Conservation (phyloP, 2,329 filamentous ascomycete genomes). For the Chlorencoelia australis region DNA sequence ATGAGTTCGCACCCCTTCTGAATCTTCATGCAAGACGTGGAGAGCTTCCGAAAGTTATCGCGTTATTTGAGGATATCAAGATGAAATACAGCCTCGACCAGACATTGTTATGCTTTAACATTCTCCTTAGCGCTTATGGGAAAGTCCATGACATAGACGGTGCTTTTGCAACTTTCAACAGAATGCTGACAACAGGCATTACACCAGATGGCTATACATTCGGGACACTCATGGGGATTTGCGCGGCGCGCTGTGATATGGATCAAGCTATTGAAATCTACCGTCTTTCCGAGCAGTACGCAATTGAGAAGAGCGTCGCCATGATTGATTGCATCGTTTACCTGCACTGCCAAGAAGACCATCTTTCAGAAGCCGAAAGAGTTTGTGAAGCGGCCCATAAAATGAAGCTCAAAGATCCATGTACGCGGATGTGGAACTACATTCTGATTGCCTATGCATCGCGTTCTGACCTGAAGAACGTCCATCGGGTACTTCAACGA, state of each 20-base stretch:
- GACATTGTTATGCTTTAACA: slow-evolving; percentile 60
- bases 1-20: slow-evolving; percentile 46
- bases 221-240: slow-evolving; percentile 63
- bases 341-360: slow-evolving; percentile 51
- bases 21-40: slow-evolving; percentile 62
- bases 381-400: slow-evolving; percentile 47
- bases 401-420: slow-evolving; percentile 39
- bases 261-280: slow-evolving; percentile 57
- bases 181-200: slow-evolving; percentile 39
- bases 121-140: slow-evolving; percentile 60
- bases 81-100: slow-evolving; percentile 45
- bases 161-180: slow-evolving; percentile 53
- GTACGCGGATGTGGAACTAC: slow-evolving; percentile 67
- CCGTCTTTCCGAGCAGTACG: slow-evolving; percentile 45
- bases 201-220: slow-evolving; percentile 56
- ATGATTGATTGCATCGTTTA: slow-evolving; percentile 58
- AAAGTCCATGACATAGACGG: slow-evolving; percentile 57
- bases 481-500: slow-evolving; percentile 41
- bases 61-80: slow-evolving; percentile 53
- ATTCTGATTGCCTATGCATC: slow-evolving; percentile 61
- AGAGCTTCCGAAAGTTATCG: slow-evolving; percentile 47
- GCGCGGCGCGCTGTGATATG: slow-evolving; percentile 62
- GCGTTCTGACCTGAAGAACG: slow-evolving; percentile 45
- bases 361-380: slow-evolving; percentile 43
- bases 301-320: slow-evolving; percentile 40